Conservation (phyloP, 768 basidiomycete genomes). For the Phylloporus sp. region DNA sequence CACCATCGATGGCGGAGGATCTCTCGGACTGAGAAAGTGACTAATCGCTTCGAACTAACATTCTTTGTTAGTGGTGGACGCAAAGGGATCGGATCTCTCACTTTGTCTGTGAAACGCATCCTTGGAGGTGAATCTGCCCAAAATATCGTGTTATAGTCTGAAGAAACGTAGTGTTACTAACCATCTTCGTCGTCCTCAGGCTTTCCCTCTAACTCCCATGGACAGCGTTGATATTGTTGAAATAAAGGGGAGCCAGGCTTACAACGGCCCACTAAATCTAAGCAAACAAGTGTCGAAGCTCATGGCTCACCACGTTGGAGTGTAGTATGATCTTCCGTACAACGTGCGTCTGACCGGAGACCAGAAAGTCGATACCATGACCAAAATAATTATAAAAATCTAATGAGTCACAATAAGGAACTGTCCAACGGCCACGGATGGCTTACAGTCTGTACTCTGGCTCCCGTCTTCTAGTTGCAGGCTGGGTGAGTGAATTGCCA, state of each 20-base stretch:
- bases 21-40: constrained; percentile 71
- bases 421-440: not conserved
- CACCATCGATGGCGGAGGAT: constrained; percentile 73
- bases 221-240: constrained; percentile 87
- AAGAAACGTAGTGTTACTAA: constrained; percentile 24
- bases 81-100: constrained; percentile 24
- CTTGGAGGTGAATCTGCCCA: constrained; percentile 64
- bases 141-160: not conserved
- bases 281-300: not conserved
- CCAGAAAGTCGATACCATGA: constrained; percentile 82
- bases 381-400: constrained; percentile 95
- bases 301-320: constrained; percentile 68
- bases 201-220: constrained; percentile 78
- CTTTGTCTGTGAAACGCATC: constrained; percentile 68
- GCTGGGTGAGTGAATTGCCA: constrained; percentile 70
- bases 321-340: constrained; percentile 86
- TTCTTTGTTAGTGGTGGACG: not conserved
- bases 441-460: constrained; percentile 47
- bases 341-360: constrained; percentile 63
- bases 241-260: constrained; percentile 88
- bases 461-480: constrained; percentile 40
- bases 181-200: constrained; percentile 85
- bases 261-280: not conserved
- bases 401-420: constrained; percentile 27
- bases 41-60: constrained; percentile 72